phyloP scores from a whole-genome alignment of 768 basidiomycete genomes.

The Daedaleopsis nitida region DNA sequence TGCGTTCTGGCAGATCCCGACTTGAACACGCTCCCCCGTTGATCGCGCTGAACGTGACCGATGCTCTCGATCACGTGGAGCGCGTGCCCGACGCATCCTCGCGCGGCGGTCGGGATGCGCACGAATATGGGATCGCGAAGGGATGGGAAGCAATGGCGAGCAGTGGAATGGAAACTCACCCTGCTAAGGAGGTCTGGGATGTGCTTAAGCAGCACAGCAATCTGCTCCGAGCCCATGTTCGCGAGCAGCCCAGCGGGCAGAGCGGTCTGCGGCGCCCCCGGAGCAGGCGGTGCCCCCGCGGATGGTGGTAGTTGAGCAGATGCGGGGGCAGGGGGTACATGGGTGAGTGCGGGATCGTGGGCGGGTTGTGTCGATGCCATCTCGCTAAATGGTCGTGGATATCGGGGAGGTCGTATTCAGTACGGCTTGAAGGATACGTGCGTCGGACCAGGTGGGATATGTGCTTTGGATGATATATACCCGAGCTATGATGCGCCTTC shows the following conservation, averaged over 20 bases:
- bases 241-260: conserved; percentile 15
- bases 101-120: background rate
- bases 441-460: background rate
- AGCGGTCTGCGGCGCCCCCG: background rate
- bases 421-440: background rate
- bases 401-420: background rate
- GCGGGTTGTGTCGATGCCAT: conserved; percentile 24
- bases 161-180: conserved; percentile 30
- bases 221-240: conserved; percentile 53
- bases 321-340: conserved; percentile 6
- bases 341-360: conserved; percentile 24
- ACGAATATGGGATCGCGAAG: too few relatives aligned
- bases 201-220: conserved; percentile 59
- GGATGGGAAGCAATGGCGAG: too few relatives aligned
- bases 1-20: too few relatives aligned
- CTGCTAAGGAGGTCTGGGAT: conserved; percentile 57
- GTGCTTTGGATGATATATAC: background rate
- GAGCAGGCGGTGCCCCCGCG: conserved; percentile 12
- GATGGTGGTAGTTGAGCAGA: conserved; percentile 16
- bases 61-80: conserved; percentile 25
- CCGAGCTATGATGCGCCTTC: background rate
- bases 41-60: conserved; percentile 26
- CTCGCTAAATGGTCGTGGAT: conserved; percentile 1
- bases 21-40: background rate
- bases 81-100: conserved; percentile 16